Percentiles rank a stretch among this genome's conserved stretches.
phyloP scores from a whole-genome alignment of 2,329 filamentous ascomycete species.

The Aureobasidium sp. region DNA sequence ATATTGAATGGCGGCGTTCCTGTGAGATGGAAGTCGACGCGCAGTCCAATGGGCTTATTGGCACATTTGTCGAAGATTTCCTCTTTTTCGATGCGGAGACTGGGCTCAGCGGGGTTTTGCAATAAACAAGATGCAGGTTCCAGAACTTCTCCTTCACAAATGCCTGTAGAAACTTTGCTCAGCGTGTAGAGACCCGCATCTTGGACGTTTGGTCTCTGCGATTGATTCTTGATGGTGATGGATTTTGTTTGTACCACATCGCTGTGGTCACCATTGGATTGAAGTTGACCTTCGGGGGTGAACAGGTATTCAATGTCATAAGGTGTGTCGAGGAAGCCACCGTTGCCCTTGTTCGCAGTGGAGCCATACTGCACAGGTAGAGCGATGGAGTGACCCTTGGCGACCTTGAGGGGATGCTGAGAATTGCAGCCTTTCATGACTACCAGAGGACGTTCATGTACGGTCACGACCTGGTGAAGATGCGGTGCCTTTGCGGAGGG shows the following conservation, averaged over 20 bases:
- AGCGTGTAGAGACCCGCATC: slow-evolving; percentile 82
- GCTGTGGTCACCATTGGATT: slow-evolving; percentile 63
- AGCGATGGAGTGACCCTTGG: slow-evolving; percentile 60
- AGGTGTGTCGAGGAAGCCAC: slow-evolving; percentile 52
- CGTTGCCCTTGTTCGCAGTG: slow-evolving; percentile 41
- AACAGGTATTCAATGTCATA: slow-evolving; percentile 77
- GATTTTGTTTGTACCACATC: slow-evolving; percentile 51
- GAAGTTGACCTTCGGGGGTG: slow-evolving; percentile 63
- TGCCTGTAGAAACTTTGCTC: slow-evolving; percentile 68
- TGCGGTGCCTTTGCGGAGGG: slow-evolving; percentile 40
- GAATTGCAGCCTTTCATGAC: slow-evolving; percentile 69
- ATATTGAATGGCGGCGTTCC: slow-evolving; percentile 90
- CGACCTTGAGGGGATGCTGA: slow-evolving; percentile 73
- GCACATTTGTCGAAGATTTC: slow-evolving; percentile 93
- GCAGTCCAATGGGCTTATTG: slow-evolving; percentile 83
- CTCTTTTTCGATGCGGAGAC: slow-evolving; percentile 64
- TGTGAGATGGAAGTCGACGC: slow-evolving; percentile 80
- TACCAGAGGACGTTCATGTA: slow-evolving; percentile 77
- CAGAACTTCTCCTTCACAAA: slow-evolving; percentile 79
- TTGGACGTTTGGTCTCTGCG: slow-evolving; percentile 61
- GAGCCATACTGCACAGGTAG: slow-evolving; percentile 68
- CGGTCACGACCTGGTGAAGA: slow-evolving; percentile 69
- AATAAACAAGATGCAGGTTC: slow-evolving; percentile 92
- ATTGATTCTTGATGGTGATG: slow-evolving; percentile 54
- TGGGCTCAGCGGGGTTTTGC: slow-evolving; percentile 83